A percentile compares a stretch with the other conserved stretches of the same genome.
Conservation (phyloP, 371 early-diverging fungal genomes). For the Mucor circinelloides region DNA sequence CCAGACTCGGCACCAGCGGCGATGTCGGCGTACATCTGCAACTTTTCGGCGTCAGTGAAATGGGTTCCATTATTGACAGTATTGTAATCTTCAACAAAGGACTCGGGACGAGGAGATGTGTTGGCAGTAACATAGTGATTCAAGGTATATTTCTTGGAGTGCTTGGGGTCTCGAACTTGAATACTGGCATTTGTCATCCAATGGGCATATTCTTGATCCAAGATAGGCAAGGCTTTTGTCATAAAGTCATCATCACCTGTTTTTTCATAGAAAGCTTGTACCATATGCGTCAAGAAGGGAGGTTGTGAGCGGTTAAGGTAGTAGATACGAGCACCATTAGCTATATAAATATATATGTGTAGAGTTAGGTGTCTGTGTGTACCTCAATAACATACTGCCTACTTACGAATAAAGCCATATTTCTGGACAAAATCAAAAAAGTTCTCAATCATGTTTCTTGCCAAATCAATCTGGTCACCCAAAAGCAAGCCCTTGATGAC, state of each 20-base stretch:
- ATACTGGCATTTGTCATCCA: conserved; percentile 68
- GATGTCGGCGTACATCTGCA: conserved; percentile 64
- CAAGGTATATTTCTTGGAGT: conserved; percentile 30
- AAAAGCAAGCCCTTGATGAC: conserved; percentile 78
- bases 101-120: conserved; percentile 76
- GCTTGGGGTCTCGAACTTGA: conserved; percentile 26
- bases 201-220: conserved; percentile 71
- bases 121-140: conserved; percentile 64
- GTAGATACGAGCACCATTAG: conserved; percentile 88
- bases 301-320: conserved; percentile 90
- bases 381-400: background rate
- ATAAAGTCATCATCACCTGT: conserved; percentile 60
- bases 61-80: conserved; percentile 49
- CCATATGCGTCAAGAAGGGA: conserved; percentile 81
- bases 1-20: conserved; percentile 90
- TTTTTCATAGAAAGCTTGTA: conserved; percentile 57
- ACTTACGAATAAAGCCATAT: conserved; percentile 81
- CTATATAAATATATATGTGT: conserved; percentile 20
- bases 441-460: conserved; percentile 68
- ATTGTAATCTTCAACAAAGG: conserved; percentile 71
- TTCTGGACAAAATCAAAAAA: conserved; percentile 69
- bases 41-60: conserved; percentile 29
- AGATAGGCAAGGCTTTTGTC: conserved; percentile 49
- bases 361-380: background rate
- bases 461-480: conserved; percentile 61